A percentile compares a stretch with the other conserved stretches of the same genome.
These are phyloP conservation scores for Lachancea nothofagi DNA, from an alignment of 805 yeast species.

Conservation along the genomic window DNA sequence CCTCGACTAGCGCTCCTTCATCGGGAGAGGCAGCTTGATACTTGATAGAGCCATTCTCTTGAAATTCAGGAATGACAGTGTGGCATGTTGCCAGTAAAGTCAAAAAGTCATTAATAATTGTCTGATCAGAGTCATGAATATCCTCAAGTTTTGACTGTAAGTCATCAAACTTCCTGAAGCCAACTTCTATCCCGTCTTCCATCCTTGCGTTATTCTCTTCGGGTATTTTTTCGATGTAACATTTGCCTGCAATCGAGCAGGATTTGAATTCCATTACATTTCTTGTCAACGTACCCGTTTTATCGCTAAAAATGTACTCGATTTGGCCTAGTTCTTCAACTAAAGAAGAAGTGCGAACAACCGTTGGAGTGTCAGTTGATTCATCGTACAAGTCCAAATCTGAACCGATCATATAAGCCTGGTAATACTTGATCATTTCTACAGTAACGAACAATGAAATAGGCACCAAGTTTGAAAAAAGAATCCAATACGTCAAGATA, in stretches of 20 bases:
- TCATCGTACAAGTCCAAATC: constrained; percentile 91
- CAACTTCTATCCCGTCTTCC: constrained; percentile 76
- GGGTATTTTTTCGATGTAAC: constrained; percentile 84
- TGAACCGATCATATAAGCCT: constrained; percentile 87
- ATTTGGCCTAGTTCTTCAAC: constrained; percentile 98
- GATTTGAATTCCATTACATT: constrained; percentile 95
- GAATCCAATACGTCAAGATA: constrained; percentile 89
- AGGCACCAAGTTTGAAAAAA: constrained; percentile 95
- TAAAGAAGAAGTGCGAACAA: constrained; percentile 88
- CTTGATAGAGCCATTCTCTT: constrained; percentile 59
- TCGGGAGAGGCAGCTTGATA: constrained; percentile 99
- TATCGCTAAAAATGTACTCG: constrained; percentile 92
- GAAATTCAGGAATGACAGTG: constrained; percentile 91
- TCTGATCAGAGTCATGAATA: constrained; percentile 41
- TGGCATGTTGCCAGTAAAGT: constrained; percentile 88
- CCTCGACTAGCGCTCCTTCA: constrained; percentile 97
- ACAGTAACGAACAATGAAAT: constrained; percentile 94
- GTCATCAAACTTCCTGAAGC: constrained; percentile 66
- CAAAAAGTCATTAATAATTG: constrained; percentile 65
- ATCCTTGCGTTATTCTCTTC: constrained; percentile 75
- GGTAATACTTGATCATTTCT: constrained; percentile 91
- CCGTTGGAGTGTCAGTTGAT: constrained; percentile 87
- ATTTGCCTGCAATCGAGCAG: constrained; percentile 86
- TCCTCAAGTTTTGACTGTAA: constrained; percentile 44
- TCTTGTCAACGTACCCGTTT: constrained; percentile 94